phyloP scores from a whole-genome alignment of 257 asterid genomes.

The Solanum rostratum region DNA sequence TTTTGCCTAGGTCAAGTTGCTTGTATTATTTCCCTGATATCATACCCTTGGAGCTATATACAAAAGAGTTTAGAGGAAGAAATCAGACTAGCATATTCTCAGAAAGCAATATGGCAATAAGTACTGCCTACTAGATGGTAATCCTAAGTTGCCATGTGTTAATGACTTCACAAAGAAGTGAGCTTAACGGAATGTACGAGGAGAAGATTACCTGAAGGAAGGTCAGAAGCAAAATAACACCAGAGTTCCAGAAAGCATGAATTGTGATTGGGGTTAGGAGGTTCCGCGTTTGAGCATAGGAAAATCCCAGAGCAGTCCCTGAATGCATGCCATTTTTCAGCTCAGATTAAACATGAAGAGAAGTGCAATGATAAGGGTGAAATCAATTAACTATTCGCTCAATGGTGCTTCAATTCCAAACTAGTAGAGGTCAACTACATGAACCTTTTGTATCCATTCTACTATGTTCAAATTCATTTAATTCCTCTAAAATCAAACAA shows the following conservation, averaged over 20 bases:
- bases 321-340: neutral
- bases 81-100: neutral
- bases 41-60: constrained; percentile 76
- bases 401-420: neutral
- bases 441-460: neutral
- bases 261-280: constrained; percentile 82
- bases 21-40: constrained; percentile 77
- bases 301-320: constrained; percentile 80
- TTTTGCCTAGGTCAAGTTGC: constrained; percentile 25
- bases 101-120: neutral
- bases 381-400: neutral
- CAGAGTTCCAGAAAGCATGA: constrained; percentile 91
- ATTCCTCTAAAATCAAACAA: neutral
- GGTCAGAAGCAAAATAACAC: constrained; percentile 79
- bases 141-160: neutral
- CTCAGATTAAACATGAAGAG: neutral
- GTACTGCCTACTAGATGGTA: neutral
- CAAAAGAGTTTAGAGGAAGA: neutral
- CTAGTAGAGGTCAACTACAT: neutral
- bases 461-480: neutral
- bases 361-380: neutral
- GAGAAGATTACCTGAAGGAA: constrained; percentile 61
- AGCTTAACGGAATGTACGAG: neutral
- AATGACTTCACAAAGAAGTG: neutral
- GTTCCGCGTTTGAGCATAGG: constrained; percentile 89